These are phyloP conservation scores for Osmanthus fragrans DNA, from an alignment of 257 asterid species.

Conservation along the genomic window DNA sequence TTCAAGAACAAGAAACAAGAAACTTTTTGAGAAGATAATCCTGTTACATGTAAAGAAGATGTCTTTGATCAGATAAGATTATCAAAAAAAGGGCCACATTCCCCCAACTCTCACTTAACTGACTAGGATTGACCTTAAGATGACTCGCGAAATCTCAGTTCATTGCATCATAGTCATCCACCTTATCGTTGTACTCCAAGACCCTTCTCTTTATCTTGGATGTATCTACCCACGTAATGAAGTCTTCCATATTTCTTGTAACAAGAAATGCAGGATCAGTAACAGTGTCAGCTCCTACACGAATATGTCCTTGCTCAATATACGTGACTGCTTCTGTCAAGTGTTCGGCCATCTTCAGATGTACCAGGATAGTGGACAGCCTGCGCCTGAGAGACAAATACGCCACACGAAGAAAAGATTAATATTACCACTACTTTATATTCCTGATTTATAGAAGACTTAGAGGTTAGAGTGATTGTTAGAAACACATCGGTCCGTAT, in stretches of 20 bases:
- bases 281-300: constrained; percentile 91
- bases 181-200: constrained; percentile 73
- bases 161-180: constrained; percentile 89
- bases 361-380: constrained; percentile 70
- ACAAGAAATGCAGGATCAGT: constrained; percentile 83
- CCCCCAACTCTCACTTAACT: no score
- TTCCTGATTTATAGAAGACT: no score
- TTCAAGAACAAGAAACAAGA: no score
- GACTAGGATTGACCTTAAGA: background rate
- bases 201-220: constrained; percentile 91
- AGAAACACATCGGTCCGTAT: no score
- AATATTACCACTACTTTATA: no score
- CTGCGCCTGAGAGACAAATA: constrained; percentile 55
- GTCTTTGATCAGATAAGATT: no score
- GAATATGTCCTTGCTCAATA: constrained; percentile 94
- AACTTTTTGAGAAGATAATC: no score
- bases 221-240: constrained; percentile 91
- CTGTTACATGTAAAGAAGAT: no score
- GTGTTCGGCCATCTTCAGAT: constrained; percentile 52
- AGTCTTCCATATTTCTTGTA: constrained; percentile 93
- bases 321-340: constrained; percentile 88
- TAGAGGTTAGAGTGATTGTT: no score
- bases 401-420: no score
- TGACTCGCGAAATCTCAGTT: constrained; percentile 25
- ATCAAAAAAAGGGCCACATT: no score